A percentile compares a stretch with the other conserved stretches of the same genome.
phyloP scores from a whole-genome alignment of 805 yeast genomes.

The Saccharomycopsis sp. region DNA sequence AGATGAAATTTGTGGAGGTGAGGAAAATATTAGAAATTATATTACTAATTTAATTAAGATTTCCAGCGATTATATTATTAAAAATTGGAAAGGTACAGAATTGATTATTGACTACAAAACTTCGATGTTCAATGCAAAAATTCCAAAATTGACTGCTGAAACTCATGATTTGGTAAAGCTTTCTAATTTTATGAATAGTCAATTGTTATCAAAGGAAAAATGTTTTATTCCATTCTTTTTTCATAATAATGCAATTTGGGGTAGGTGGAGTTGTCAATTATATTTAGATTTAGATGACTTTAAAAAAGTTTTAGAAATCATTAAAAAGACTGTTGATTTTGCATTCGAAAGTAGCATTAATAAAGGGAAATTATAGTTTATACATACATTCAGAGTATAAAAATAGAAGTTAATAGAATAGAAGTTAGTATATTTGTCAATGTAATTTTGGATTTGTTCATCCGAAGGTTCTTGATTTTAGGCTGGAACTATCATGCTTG shows the following conservation, averaged over 20 bases:
- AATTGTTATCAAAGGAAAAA: conserved; percentile 24
- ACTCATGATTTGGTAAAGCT: not conserved
- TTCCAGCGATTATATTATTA: conserved; percentile 32
- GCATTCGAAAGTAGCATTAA: no score
- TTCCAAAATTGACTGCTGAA: conserved; percentile 5
- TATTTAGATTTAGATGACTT: conserved; percentile 49
- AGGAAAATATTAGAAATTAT: conserved; percentile 38
- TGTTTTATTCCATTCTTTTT: conserved; percentile 37
- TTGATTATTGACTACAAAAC: conserved; percentile 9
- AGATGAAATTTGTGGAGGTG: conserved; percentile 49
- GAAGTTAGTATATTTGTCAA: no score
- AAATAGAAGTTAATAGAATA: no score
- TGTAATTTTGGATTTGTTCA: no score
- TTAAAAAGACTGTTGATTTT: no score
- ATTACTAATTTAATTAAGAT: conserved; percentile 33
- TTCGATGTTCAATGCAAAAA: conserved; percentile 16
- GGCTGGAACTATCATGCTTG: no score
- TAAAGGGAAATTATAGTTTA: no score
- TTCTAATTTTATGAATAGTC: conserved; percentile 8
- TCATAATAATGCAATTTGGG: conserved; percentile 32
- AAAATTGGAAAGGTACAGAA: conserved; percentile 19
- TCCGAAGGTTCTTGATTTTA: no score
- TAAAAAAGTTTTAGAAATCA: conserved; percentile 4
- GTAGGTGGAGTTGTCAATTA: conserved; percentile 50
- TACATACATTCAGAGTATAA: no score